Percentiles rank a stretch among this genome's conserved stretches.
Conservation (phyloP, 2,329 filamentous ascomycete species). For the Chalaropsis thielavioides region DNA sequence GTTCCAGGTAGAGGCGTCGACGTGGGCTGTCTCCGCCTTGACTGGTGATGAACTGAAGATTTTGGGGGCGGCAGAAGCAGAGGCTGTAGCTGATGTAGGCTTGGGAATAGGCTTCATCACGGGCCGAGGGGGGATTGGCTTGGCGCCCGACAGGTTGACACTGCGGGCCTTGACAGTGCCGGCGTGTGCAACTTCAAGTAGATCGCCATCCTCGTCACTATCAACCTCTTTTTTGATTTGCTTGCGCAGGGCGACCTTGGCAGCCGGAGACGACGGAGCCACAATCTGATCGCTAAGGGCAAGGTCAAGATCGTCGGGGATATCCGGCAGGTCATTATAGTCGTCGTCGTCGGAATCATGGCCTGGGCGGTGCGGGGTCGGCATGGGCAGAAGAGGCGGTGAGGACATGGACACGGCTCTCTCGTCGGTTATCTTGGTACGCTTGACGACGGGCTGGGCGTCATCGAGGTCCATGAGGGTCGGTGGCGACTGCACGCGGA, state of each 20-base stretch:
- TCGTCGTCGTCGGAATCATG: constrained; percentile 42
- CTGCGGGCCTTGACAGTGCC: constrained; percentile 53
- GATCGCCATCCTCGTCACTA: constrained; percentile 64
- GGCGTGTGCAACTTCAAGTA: constrained; percentile 76
- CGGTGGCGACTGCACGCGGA: constrained; percentile 65
- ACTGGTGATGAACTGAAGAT: constrained; percentile 25
- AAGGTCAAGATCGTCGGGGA: constrained; percentile 52
- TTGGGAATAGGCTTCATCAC: constrained; percentile 47
- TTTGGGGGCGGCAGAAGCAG: constrained; percentile 48
- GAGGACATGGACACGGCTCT: constrained; percentile 30
- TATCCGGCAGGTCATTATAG: constrained; percentile 39
- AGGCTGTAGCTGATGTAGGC: constrained; percentile 44
- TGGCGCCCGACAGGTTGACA: constrained; percentile 72
- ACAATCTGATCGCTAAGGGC: constrained; percentile 60
- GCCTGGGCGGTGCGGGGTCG: constrained; percentile 28
- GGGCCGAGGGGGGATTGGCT: constrained; percentile 44
- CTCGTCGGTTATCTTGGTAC: constrained; percentile 36
- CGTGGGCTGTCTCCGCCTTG: constrained; percentile 19
- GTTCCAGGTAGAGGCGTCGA: constrained; percentile 81
- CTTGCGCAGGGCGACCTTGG: constrained; percentile 63
- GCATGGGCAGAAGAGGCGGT: constrained; percentile 25
- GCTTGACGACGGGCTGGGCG: constrained; percentile 40
- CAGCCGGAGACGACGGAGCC: constrained; percentile 72
- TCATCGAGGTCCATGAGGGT: constrained; percentile 29
- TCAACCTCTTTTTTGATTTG: constrained; percentile 38